Base-by-base conservation (phyloP, 768 basidiomycete genomes). In the Sporobolomyces phaffii region DNA sequence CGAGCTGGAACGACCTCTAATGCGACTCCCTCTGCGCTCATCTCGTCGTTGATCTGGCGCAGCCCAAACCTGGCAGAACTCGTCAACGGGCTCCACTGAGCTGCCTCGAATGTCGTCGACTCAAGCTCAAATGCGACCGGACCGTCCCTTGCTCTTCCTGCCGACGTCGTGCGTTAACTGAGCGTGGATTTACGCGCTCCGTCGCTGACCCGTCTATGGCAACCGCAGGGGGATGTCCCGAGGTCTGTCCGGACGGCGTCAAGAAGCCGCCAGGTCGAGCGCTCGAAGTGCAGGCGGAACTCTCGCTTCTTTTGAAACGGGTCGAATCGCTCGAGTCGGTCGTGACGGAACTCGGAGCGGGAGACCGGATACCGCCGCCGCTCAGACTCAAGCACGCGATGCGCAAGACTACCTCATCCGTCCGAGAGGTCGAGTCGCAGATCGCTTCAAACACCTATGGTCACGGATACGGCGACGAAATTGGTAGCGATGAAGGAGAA, bases 121-220 rank as follows among this genome's bases (percentile, higher is more conserved):
- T 69, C 36, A 69, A 69, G 41, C 47, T 69, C 11, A 63, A 60
- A 17, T 69, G 67, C 38, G 67, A 69, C 47, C 50, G 67, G 1
- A 38, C n/a, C 0, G 34, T 31, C 40, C 63, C 26, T 9, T 48
- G 41, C 51, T 24, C 33, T 1, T 20, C 56, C 2, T 43, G 28
- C 56, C 26, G 17, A 11, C 18, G 20, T n/a, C 31, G 29, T n/a
- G n/a, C n/a, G n/a, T n/a, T n/a, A n/a, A n/a, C n/a, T n/a, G n/a
- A n/a, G n/a, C n/a, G n/a, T n/a, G n/a, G n/a, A n/a, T n/a, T n/a
- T n/a, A n/a, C n/a, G n/a, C n/a, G n/a, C n/a, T n/a, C n/a, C n/a
- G n/a, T n/a, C n/a, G n/a, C n/a, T n/a, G n/a, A n/a, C n/a, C n/a
- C n/a, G n/a, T n/a, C n/a, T n/a, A n/a, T n/a, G n/a, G 31, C 56